These are phyloP conservation scores for Cryptosporidium ubiquitum DNA, from an alignment of 169 alveolate genomes.

Conservation along the genomic window DNA sequence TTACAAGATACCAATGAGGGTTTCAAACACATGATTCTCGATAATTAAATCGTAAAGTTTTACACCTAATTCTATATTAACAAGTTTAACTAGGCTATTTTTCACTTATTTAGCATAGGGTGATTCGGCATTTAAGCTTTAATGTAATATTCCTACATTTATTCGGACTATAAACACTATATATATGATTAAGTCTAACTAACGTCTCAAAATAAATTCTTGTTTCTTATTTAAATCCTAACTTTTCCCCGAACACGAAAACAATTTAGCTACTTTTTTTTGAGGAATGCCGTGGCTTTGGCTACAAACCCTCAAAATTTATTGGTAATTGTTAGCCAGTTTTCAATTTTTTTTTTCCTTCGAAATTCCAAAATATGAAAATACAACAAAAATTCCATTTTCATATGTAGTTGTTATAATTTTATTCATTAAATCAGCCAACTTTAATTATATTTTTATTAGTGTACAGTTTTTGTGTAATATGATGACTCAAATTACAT, in stretches of 20 bases:
- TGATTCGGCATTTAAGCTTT: not conserved
- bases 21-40: not conserved
- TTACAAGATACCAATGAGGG: not conserved
- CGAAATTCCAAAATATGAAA: not conserved
- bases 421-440: not conserved
- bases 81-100: not conserved
- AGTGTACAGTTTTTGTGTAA: conserved; percentile 51
- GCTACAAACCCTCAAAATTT: not conserved
- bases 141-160: not conserved
- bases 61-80: not conserved
- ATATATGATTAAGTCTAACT: not conserved
- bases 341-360: not conserved
- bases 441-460: too few species aligned
- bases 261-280: not conserved
- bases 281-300: not conserved
- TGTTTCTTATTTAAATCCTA: not conserved
- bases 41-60: not conserved
- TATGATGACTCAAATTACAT: conserved; percentile 38
- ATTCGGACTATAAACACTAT: not conserved
- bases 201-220: not conserved
- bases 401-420: too few species aligned
- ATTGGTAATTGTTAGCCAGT: not conserved
- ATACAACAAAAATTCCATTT: not conserved
- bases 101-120: not conserved
- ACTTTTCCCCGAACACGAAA: too few species aligned